These are phyloP conservation scores for Pseudogymnoascus sp. DNA, from an alignment of 2,329 filamentous ascomycete species.

Conservation along the genomic window DNA sequence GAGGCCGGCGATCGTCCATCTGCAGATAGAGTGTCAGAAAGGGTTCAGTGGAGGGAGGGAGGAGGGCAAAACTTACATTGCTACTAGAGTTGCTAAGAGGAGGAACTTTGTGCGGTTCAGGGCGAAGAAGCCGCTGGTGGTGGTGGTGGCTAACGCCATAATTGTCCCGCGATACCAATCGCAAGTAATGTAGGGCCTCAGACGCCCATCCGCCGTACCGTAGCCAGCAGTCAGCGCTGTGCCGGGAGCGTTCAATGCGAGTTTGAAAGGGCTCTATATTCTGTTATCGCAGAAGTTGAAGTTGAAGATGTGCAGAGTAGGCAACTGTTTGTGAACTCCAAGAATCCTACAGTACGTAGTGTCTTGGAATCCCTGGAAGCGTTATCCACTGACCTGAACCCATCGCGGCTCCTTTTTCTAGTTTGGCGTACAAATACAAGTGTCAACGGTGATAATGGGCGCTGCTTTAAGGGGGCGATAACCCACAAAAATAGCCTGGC, in stretches of 20 bases:
- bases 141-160: background rate
- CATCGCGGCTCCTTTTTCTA: background rate
- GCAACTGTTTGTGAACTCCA: background rate
- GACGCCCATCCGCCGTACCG: background rate
- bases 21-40: background rate
- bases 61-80: background rate
- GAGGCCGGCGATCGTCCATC: conserved; percentile 8
- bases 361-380: background rate
- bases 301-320: background rate
- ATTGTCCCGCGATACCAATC: background rate
- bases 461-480: background rate
- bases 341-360: background rate
- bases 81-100: background rate
- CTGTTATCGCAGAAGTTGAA: background rate
- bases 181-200: background rate
- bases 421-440: background rate
- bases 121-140: background rate
- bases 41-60: background rate
- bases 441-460: background rate
- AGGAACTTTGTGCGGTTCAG: background rate
- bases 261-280: background rate
- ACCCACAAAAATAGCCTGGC: background rate
- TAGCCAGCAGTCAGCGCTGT: background rate
- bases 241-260: background rate
- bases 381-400: background rate